Evolutionary conservation across 164 flowering plant genomes (phyloP).

Genomic region (Tetrastigma voinierianum): DNA sequence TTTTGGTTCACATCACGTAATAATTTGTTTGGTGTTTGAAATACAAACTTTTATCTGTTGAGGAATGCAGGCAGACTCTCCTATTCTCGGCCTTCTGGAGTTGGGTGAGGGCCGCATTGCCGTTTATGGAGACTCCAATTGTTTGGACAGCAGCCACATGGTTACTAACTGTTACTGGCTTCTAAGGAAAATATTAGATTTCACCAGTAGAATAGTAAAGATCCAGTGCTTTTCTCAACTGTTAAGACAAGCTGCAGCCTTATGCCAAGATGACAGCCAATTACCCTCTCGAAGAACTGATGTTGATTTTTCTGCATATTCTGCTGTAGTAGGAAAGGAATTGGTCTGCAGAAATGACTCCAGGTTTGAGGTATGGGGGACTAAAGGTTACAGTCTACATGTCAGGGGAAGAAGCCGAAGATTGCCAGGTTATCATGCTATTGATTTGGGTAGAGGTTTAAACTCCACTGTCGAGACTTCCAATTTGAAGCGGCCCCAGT

Average conservation of each 20-base stretch:
- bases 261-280: slow-evolving; percentile 54
- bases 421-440: slow-evolving; percentile 69
- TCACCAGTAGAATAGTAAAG: slow-evolving; percentile 67
- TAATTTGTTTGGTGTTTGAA: too few species aligned
- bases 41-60: not conserved
- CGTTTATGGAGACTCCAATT: slow-evolving; percentile 98
- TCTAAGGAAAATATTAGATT: slow-evolving; percentile 74
- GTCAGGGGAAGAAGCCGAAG: slow-evolving; percentile 67
- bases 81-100: slow-evolving; percentile 87
- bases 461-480: slow-evolving; percentile 40
- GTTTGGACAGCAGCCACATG: slow-evolving; percentile 99
- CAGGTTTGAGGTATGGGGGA: slow-evolving; percentile 90
- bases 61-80: slow-evolving; percentile 66
- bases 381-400: slow-evolving; percentile 74
- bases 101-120: slow-evolving; percentile 75
- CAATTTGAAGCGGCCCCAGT: slow-evolving; percentile 16
- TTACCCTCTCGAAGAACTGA: slow-evolving; percentile 91
- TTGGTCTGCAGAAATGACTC: slow-evolving; percentile 76
- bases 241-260: slow-evolving; percentile 45
- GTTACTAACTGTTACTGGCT: slow-evolving; percentile 96
- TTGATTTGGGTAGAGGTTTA: slow-evolving; percentile 50
- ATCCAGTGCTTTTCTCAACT: slow-evolving; percentile 77
- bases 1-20: not conserved
- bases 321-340: slow-evolving; percentile 77
- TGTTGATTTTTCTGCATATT: slow-evolving; percentile 84